Base-by-base conservation (phyloP, 257 asterid species). In the Solanum boliviense region DNA sequence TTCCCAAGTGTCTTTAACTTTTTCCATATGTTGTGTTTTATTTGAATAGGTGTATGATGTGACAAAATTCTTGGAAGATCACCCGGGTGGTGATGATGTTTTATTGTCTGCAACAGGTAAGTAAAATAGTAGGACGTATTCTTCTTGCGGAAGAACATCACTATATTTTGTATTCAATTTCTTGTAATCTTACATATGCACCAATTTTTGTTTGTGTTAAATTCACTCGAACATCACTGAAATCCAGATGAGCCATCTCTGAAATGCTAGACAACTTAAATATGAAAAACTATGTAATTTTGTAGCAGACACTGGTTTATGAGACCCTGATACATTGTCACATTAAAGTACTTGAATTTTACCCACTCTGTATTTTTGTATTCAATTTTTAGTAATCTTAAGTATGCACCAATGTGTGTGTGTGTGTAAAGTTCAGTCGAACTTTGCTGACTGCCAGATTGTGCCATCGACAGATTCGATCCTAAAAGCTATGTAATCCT, bases 51-150 rank as follows among this genome's bases (percentile, higher is more conserved):
- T 95, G 71, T 95, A 92, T 39, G 94, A 96, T 88, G 98, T 96
- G 90, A 94, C 98, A 1, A 94, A 93, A 83, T 96, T 94, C 94
- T 84, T 96, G 94, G 98, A 95, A 29, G 98, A 95, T 89, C 98
- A 95, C 90, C 98, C 98, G 1, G 98, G 98, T 31, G 98, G 98
- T 9, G 98, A 94, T 31, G 98, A 96, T 68, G 98, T 96, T 81
- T 88, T 96, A 89, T 74, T 95, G 91, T 92, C 96, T 58, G 92
- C 98, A 86, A 93, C 98, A 83, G 98, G 98, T 95, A 88, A 36
- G 98, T 95, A 88, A 36, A 48, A 31, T 36, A 31, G 31, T 73
- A 8, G 18, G 23, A 86, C 9, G 1, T 13, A 27, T 81, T 46
- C 9, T 44, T 79, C 67, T 31, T 1, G 9, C 27, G 3, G 11